Evolutionary conservation across 2,329 filamentous ascomycete species (phyloP), one percentile per base, ranked within the genome.

Genomic region (Lachnellula arida): DNA sequence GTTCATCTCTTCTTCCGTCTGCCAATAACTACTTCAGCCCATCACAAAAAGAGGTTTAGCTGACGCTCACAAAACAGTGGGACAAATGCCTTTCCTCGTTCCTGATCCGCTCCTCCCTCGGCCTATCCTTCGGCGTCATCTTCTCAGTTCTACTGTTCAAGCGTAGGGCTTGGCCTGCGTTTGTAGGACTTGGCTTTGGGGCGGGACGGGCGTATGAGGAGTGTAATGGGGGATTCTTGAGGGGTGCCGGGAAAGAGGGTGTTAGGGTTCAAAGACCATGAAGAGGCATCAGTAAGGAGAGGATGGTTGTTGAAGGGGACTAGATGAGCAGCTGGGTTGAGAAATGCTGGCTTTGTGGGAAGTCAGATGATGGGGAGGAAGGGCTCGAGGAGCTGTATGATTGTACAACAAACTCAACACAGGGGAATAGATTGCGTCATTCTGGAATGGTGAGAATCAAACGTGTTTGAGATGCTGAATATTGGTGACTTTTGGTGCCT

Each of bases 91-190:
- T 99, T 67, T 97, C 94, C 67, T 97, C 95, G 71, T 85, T 97
- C 75, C 85, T 99, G 72, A 95, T 99, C 81, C 92, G 95, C 76
- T 97, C 93, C 64, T 87, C 89, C 55, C 88, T 99, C 74, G 94
- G 94, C 70, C 88, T 97, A 72, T 91, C 89, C 67, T 99, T 99
- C 77, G 94, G 94, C 72, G 88, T 99, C 74, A 90, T 99, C 76
- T 97, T 99, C 81, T 97, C 94, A 60, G 92, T 99, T 60, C 88
- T 99, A 57, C 78, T 99, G 54, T 99, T 99, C 85, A 96, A 96
- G 83, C 88, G 95, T 75, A 87, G 94, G 78, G 90, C 94, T 64
- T 99, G 93, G 91, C 94, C 94, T 56, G 94, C 92, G n/a, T 94
- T 91, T 72, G 84, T 96, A 64, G 94, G 94, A 63, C 81, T 93